These are phyloP conservation scores for Ophiocordyceps camponoti-rufipedis DNA, from an alignment of 2,329 filamentous ascomycete species.

Conservation along the genomic window DNA sequence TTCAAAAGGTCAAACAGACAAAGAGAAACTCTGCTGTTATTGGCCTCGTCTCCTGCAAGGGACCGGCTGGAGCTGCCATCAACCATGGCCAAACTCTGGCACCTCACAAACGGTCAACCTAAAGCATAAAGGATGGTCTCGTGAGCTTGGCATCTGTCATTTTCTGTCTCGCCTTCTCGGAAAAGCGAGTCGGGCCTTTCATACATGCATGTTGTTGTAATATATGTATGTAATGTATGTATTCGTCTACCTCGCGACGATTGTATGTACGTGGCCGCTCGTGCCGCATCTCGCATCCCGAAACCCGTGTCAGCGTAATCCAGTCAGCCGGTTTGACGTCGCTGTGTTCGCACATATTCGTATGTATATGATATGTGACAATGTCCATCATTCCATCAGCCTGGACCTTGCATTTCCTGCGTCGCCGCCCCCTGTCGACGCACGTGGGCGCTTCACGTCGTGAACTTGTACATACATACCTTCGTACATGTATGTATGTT, in stretches of 20 bases:
- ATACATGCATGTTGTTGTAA: too few species aligned
- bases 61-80: background rate
- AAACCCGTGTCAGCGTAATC: too few species aligned
- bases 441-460: slow-evolving; percentile 14
- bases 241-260: too few species aligned
- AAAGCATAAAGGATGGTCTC: too few species aligned
- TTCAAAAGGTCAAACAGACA: background rate
- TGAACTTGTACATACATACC: slow-evolving; percentile 10
- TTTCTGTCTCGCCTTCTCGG: too few species aligned
- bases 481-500: slow-evolving; percentile 35
- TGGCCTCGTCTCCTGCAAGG: background rate
- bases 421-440: slow-evolving; percentile 6
- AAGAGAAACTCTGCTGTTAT: background rate
- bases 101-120: too few species aligned
- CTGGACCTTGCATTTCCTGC: background rate
- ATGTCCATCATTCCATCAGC: too few species aligned
- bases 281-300: too few species aligned
- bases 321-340: too few species aligned
- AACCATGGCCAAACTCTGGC: background rate
- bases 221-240: too few species aligned
- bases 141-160: too few species aligned
- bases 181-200: too few species aligned
- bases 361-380: background rate
- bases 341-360: background rate
- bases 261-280: background rate